Evolutionary conservation across 2,329 filamentous ascomycete genomes (phyloP).

Genomic region (Sporothrix variecibatus): DNA sequence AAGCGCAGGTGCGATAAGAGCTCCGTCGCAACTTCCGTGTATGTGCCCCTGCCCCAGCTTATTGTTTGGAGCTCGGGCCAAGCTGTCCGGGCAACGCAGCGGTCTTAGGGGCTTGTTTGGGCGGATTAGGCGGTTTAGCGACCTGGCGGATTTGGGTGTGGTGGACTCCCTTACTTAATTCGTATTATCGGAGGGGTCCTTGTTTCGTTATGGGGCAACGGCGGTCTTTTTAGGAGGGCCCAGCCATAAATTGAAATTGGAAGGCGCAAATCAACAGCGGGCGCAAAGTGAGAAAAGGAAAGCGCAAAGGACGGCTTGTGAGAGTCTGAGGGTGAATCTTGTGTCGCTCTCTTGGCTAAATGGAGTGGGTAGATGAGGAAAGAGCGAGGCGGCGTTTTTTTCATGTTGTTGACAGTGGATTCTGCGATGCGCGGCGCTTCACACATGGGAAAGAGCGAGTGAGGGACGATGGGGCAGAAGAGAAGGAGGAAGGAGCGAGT

Average conservation of each 20-base stretch:
- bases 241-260: slow-evolving; percentile 13
- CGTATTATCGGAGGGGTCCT: slow-evolving; percentile 8
- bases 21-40: slow-evolving; percentile 13
- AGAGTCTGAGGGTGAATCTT: not conserved
- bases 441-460: not conserved
- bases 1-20: slow-evolving; percentile 14
- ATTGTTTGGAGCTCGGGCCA: slow-evolving; percentile 32
- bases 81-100: slow-evolving; percentile 32
- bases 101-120: slow-evolving; percentile 13
- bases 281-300: not conserved
- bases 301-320: not conserved
- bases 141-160: not conserved
- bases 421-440: not conserved
- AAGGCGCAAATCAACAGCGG: slow-evolving; percentile 17
- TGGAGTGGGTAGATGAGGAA: slow-evolving; percentile 11
- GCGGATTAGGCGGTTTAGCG: not conserved
- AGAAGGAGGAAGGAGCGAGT: not conserved
- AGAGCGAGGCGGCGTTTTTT: slow-evolving; percentile 21
- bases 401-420: slow-evolving; percentile 15
- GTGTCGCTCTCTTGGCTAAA: slow-evolving; percentile 8
- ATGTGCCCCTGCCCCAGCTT: slow-evolving; percentile 7
- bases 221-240: not conserved
- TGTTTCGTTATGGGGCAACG: slow-evolving; percentile 23
- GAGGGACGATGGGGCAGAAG: not conserved
- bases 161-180: slow-evolving; percentile 17